phyloP scores from a whole-genome alignment of 345 rosid species.

The Lepidium didymum region DNA sequence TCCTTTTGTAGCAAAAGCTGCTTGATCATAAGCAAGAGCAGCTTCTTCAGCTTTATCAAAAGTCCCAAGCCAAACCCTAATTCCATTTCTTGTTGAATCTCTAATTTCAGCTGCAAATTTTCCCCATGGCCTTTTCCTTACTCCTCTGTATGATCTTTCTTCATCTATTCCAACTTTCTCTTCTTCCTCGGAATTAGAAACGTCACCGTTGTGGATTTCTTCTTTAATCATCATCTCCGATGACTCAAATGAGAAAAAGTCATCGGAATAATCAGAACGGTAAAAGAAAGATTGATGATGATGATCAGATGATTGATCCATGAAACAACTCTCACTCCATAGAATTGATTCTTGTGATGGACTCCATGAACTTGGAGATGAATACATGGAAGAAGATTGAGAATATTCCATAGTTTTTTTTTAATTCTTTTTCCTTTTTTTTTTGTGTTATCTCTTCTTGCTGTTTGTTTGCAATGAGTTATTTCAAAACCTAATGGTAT shows the following conservation, averaged over 20 bases:
- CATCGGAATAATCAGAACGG: conserved; percentile 36
- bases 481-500: conserved; percentile 17
- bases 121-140: conserved; percentile 73
- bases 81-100: conserved; percentile 55
- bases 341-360: conserved; percentile 37
- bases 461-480: conserved; percentile 9
- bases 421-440: background rate
- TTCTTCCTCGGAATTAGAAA: conserved; percentile 24
- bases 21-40: conserved; percentile 74
- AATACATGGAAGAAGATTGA: conserved; percentile 22
- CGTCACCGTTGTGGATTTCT: conserved; percentile 16
- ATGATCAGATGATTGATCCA: conserved; percentile 17
- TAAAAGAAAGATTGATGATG: conserved; percentile 31
- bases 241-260: conserved; percentile 31
- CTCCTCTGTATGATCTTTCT: conserved; percentile 52
- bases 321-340: conserved; percentile 34
- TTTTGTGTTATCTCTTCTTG: background rate
- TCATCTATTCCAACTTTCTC: conserved; percentile 32
- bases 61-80: conserved; percentile 74
- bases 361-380: conserved; percentile 31
- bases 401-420: conserved; percentile 17
- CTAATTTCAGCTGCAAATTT: conserved; percentile 74
- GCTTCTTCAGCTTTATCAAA: conserved; percentile 69
- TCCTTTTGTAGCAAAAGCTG: conserved; percentile 57
- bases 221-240: conserved; percentile 30